phyloP scores from a whole-genome alignment of 2,329 filamentous ascomycete species.

The Neurospora sp. region DNA sequence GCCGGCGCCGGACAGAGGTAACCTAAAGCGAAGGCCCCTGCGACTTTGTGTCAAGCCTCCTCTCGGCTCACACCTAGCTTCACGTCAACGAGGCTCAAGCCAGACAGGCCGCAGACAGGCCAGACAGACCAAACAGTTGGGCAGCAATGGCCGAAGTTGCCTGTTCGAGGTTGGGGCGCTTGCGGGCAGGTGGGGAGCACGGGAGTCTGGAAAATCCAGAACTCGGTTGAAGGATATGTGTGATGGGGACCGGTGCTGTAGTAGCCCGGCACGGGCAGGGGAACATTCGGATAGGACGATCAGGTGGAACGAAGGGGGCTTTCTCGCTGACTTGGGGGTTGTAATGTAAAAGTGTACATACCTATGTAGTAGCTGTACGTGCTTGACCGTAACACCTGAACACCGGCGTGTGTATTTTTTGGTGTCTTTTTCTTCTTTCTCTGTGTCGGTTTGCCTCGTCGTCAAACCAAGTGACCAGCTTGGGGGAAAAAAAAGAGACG shows the following conservation, averaged over 20 bases:
- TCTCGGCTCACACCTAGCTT: constrained; percentile 7
- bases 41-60: constrained; percentile 6
- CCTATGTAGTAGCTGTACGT: neutral
- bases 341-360: neutral
- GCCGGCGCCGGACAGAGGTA: constrained; percentile 3
- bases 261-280: constrained; percentile 10
- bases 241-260: constrained; percentile 4
- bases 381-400: neutral
- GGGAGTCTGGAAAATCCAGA: constrained; percentile 6
- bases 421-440: neutral
- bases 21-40: constrained; percentile 1
- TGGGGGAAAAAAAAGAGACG: neutral
- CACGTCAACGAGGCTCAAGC: constrained; percentile 6
- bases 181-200: constrained; percentile 10
- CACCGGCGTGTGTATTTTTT: neutral
- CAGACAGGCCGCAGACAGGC: neutral
- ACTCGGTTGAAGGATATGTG: constrained; percentile 11
- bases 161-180: constrained; percentile 5
- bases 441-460: neutral
- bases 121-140: constrained; percentile 13
- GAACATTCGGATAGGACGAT: neutral
- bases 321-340: neutral
- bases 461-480: neutral
- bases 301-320: neutral
- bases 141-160: constrained; percentile 15